phyloP scores from a whole-genome alignment of 2,329 filamentous ascomycete genomes.

The Mollisiaceae sp. region DNA sequence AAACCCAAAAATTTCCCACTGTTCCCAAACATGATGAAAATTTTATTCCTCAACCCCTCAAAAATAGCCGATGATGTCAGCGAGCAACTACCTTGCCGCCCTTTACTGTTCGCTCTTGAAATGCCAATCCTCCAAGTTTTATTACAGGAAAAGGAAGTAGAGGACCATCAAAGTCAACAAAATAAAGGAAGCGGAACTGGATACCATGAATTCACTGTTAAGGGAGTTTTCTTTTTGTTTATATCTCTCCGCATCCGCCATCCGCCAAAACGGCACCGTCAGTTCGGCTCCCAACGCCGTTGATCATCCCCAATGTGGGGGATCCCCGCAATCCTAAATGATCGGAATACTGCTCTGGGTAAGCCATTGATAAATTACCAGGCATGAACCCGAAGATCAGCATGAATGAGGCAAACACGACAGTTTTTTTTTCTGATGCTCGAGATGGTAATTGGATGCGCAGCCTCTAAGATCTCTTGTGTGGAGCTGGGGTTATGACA shows the following conservation, averaged over 20 bases:
- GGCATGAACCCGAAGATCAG: too few species aligned
- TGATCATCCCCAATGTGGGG: background rate
- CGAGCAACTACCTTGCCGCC: background rate
- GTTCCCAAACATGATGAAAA: background rate
- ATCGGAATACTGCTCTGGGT: background rate
- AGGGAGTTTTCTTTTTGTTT: background rate
- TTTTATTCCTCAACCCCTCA: constrained; percentile 3
- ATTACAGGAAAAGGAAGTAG: background rate
- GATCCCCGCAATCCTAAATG: background rate
- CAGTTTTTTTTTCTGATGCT: background rate
- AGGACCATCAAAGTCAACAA: background rate
- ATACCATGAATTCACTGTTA: background rate
- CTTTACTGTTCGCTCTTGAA: background rate
- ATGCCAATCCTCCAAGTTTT: background rate
- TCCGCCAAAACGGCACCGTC: constrained; percentile 4
- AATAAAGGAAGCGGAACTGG: background rate
- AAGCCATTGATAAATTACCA: background rate
- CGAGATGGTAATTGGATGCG: background rate
- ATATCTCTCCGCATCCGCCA: background rate
- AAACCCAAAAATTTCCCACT: constrained; percentile 6
- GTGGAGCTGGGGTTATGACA: background rate
- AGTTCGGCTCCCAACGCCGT: background rate
- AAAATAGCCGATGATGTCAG: constrained; percentile 3
- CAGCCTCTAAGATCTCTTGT: background rate
- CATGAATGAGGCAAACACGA: too few species aligned